These are phyloP conservation scores for Hypericum perforatum DNA, from an alignment of 345 rosid genomes.

Conservation along the genomic window DNA sequence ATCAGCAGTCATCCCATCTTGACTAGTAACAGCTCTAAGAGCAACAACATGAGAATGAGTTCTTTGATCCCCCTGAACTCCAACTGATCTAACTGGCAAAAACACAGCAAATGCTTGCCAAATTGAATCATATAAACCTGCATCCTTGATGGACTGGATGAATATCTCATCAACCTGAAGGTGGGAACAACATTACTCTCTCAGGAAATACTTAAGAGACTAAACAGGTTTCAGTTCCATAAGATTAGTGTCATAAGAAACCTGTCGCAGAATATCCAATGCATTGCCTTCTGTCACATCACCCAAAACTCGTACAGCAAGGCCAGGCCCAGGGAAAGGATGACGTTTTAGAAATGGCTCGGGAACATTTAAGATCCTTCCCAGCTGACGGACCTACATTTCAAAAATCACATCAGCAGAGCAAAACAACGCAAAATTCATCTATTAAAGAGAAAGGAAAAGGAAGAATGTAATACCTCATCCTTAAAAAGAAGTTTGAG, in stretches of 20 bases:
- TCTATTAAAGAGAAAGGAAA: no score
- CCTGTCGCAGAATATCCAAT: conserved; percentile 82
- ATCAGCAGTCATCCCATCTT: conserved; percentile 99
- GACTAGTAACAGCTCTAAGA: conserved; percentile 97
- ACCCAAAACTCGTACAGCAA: conserved; percentile 88
- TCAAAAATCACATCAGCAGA: no score
- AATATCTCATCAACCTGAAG: conserved; percentile 90
- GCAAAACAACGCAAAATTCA: no score
- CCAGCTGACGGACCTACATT: conserved; percentile 75
- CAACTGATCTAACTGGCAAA: conserved; percentile 90
- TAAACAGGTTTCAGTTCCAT: no score
- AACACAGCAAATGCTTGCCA: conserved; percentile 99
- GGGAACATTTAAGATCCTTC: conserved; percentile 74
- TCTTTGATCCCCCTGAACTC: conserved; percentile 99
- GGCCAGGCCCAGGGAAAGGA: conserved; percentile 99
- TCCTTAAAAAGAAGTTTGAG: conserved; percentile 92
- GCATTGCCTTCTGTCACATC: conserved; percentile 91
- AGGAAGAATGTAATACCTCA: conserved; percentile 39
- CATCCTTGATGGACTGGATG: conserved; percentile 93
- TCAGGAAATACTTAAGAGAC: not conserved
- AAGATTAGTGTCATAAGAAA: conserved; percentile 16
- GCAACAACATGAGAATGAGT: conserved; percentile 98
- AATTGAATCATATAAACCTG: conserved; percentile 80
- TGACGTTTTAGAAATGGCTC: conserved; percentile 84
- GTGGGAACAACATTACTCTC: conserved; percentile 3